These are phyloP conservation scores for Colletotrichum limetticola DNA, from an alignment of 2,329 filamentous ascomycete genomes.

Conservation along the genomic window DNA sequence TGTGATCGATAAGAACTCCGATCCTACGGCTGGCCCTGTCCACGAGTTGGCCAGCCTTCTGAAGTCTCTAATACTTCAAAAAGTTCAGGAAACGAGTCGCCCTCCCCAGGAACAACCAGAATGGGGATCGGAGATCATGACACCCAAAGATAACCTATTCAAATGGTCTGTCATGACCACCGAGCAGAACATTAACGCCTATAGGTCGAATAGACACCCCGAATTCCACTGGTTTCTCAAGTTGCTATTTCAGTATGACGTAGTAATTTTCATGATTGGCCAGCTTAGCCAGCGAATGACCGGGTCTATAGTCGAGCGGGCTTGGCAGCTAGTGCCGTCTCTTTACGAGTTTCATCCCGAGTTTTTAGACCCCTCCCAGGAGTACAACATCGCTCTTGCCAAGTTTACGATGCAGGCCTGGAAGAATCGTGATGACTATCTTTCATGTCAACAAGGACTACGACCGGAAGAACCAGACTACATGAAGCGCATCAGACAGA, in stretches of 20 bases:
- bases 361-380: slow-evolving; percentile 53
- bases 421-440: slow-evolving; percentile 7
- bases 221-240: slow-evolving; percentile 67
- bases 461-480: slow-evolving; percentile 17
- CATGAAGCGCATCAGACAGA: neutral
- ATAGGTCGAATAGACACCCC: slow-evolving; percentile 46
- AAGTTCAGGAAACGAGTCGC: slow-evolving; percentile 58
- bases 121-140: slow-evolving; percentile 60
- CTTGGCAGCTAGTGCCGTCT: slow-evolving; percentile 58
- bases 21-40: slow-evolving; percentile 61
- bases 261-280: slow-evolving; percentile 65
- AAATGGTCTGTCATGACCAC: slow-evolving; percentile 60
- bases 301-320: slow-evolving; percentile 62
- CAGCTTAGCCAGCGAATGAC: slow-evolving; percentile 61
- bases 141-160: slow-evolving; percentile 64
- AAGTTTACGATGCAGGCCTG: slow-evolving; percentile 18
- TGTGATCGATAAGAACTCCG: slow-evolving; percentile 59
- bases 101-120: slow-evolving; percentile 59
- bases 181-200: slow-evolving; percentile 58
- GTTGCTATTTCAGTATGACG: slow-evolving; percentile 64
- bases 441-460: slow-evolving; percentile 7
- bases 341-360: slow-evolving; percentile 61
- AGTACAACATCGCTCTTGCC: slow-evolving; percentile 18
- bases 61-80: slow-evolving; percentile 57
- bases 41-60: slow-evolving; percentile 61